These are phyloP conservation scores for Adansonia madagascariensis DNA, from an alignment of 441 rosid species.

Conservation along the genomic window DNA sequence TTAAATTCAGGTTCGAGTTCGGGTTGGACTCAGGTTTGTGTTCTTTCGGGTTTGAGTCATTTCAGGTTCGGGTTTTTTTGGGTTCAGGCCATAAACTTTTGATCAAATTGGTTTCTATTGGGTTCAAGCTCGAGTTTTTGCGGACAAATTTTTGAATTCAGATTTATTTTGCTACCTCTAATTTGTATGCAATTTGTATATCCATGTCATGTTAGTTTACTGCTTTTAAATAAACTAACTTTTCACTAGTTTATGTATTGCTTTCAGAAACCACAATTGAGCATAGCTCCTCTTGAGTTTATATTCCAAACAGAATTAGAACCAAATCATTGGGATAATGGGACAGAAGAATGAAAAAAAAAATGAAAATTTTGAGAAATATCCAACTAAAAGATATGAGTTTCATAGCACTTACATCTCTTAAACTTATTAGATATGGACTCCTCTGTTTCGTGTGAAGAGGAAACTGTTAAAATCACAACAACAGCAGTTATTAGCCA, in stretches of 20 bases:
- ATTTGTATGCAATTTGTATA: no score
- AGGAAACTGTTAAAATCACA: conserved; percentile 43
- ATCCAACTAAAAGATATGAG: not conserved
- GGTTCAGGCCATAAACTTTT: no score
- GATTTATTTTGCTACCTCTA: no score
- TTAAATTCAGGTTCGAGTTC: no score
- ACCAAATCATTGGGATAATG: not conserved
- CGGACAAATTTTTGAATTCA: no score
- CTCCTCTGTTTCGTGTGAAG: conserved; percentile 22
- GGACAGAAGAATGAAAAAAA: not conserved
- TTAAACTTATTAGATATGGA: conserved; percentile 37
- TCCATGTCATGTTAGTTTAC: no score
- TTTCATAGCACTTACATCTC: conserved; percentile 47
- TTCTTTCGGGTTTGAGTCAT: no score
- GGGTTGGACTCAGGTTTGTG: no score
- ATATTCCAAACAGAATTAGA: not conserved
- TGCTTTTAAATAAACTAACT: not conserved
- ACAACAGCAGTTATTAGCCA: not conserved
- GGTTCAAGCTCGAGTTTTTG: no score
- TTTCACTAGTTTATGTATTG: not conserved
- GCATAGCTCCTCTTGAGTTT: not conserved
- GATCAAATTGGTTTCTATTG: no score
- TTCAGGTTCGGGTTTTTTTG: no score
- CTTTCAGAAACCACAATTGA: not conserved
- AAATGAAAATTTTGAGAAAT: not conserved